Conservation (phyloP, 2,329 filamentous ascomycete species). For the Leptoxyphium fumago region DNA sequence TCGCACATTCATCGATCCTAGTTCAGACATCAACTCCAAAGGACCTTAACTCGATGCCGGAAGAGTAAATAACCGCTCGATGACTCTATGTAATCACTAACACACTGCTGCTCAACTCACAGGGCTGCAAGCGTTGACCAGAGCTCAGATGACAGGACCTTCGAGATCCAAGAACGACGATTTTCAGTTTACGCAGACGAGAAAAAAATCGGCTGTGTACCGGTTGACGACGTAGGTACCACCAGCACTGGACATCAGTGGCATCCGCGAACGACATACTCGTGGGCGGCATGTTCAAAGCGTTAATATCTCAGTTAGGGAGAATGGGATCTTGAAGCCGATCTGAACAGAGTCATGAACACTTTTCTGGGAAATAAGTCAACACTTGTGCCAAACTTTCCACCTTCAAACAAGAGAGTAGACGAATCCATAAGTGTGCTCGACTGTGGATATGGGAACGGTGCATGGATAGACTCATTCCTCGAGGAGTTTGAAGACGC, state of each 20-base stretch:
- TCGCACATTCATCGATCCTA: no score
- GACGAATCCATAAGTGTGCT: constrained; percentile 14
- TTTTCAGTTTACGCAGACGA: constrained; percentile 3
- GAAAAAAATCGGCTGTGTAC: constrained; percentile 16
- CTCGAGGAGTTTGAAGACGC: constrained; percentile 19
- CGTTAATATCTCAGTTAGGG: constrained; percentile 4
- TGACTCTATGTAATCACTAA: no score
- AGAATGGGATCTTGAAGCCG: constrained; percentile 15
- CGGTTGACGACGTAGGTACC: constrained; percentile 19
- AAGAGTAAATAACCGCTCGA: no score
- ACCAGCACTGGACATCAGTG: no score
- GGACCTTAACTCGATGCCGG: no score
- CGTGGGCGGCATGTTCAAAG: no score
- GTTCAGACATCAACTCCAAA: no score
- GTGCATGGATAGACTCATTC: constrained; percentile 19
- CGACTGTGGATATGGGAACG: constrained; percentile 20
- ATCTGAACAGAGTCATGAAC: constrained; percentile 15
- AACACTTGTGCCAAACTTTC: constrained; percentile 10
- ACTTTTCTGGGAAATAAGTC: constrained; percentile 10
- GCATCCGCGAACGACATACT: no score
- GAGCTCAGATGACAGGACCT: neutral
- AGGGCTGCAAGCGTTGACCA: no score
- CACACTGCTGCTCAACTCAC: no score
- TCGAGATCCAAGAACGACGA: neutral
- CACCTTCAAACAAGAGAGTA: constrained; percentile 4